These are phyloP conservation scores for Xerocomellus chrysenteron DNA, from an alignment of 768 basidiomycete species.

Conservation along the genomic window DNA sequence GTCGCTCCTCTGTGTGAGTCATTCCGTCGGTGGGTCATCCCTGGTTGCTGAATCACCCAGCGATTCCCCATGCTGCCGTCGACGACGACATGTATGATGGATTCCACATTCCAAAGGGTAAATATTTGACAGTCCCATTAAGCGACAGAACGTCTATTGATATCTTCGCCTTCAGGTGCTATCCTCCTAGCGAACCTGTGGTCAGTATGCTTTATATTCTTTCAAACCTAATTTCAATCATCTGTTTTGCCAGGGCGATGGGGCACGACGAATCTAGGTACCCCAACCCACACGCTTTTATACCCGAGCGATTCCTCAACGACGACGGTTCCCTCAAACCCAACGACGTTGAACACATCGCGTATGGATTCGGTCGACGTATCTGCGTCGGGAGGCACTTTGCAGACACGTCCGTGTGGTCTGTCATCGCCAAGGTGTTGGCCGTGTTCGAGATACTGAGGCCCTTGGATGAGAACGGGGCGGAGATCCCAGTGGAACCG, in stretches of 20 bases:
- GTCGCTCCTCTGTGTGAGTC: conserved; percentile 3
- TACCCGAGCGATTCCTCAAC: conserved; percentile 41
- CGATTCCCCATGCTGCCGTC: conserved; percentile 29
- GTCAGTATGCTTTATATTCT: background rate
- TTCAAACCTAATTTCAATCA: background rate
- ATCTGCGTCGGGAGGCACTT: conserved; percentile 23
- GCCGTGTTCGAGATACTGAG: background rate
- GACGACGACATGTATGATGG: conserved; percentile 38
- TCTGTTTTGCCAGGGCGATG: conserved; percentile 6
- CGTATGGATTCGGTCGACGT: conserved; percentile 25
- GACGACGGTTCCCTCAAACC: conserved; percentile 13
- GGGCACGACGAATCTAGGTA: conserved; percentile 28
- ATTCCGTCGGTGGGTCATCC: background rate
- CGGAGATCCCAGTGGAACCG: conserved; percentile 13
- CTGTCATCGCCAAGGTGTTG: conserved; percentile 7
- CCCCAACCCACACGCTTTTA: conserved; percentile 34
- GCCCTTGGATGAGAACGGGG: background rate
- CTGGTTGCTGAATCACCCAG: background rate
- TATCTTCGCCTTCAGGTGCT: background rate
- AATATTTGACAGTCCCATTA: too few species aligned
- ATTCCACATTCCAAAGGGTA: too few species aligned
- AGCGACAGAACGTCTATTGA: background rate
- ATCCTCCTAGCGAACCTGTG: background rate
- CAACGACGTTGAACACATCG: conserved; percentile 1
- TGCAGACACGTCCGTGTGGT: conserved; percentile 16